Evolutionary conservation across 2,329 filamentous ascomycete species (phyloP), one percentile per base, ranked within the genome.

Genomic region (Fusarium drepaniforme): DNA sequence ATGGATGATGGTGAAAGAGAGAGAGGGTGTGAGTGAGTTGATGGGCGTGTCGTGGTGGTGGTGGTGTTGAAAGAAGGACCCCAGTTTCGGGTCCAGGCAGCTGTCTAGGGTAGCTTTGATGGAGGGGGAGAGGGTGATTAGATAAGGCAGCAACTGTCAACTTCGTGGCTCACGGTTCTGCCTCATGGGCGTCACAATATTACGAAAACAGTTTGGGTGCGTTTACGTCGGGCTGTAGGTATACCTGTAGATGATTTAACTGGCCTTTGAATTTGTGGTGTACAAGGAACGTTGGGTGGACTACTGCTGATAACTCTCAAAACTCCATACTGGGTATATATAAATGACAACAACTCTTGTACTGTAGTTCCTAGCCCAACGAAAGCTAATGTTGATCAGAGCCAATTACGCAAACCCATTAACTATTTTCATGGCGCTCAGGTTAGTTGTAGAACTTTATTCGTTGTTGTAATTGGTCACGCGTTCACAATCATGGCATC

Each of bases 31-130:
- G 18, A 15, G 25, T n/a, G 33, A 28, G 23, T 53, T n/a, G 46
- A 51, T 51, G 33, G 33, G 33, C 12, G 33, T 35, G 33, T 33
- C 30, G 44, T 23, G 3, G 37, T 23, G 7, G 35, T 23, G 49
- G 49, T 61, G 62, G 30, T 56, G 62, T 44, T 64, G 62, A 40
- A 56, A 49, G 49, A 35, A 23, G 25, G 44, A 11, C 9, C 15
- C n/a, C 9, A 37, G 30, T 30, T 56, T 7, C 12, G 28, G 40
- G 35, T 57, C 35, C 18, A 57, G 25, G 62, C 49, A 64, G 37
- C 28, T 30, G 37, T 64, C 28, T 57, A 67, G 65, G 65, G 65
- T 67, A 67, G 65, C 25, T 51, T n/a, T 11, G 15, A 15, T 66
- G 40, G 64, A 60, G 64, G 37, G 61, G 44, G 5, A 28, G n/a